A percentile compares a stretch with the other conserved stretches of the same genome.
phyloP scores from a whole-genome alignment of 169 alveolate genomes.

The Plasmodium vivax region DNA sequence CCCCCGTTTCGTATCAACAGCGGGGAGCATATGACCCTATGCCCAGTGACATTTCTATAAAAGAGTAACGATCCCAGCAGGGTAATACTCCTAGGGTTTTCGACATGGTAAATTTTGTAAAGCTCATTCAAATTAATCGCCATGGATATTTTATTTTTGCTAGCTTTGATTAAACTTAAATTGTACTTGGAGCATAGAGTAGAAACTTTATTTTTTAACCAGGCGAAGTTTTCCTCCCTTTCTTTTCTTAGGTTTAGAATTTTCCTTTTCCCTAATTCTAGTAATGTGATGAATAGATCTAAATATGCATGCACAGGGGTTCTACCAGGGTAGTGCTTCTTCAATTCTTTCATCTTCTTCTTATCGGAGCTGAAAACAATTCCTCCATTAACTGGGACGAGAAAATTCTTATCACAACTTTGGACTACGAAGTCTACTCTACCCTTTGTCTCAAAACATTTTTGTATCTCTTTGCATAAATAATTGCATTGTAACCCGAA shows the following conservation, averaged over 20 bases:
- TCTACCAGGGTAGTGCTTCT: slow-evolving; percentile 72
- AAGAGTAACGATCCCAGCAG: slow-evolving; percentile 62
- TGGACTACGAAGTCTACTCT: slow-evolving; percentile 63
- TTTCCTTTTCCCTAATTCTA: slow-evolving; percentile 63
- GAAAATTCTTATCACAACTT: slow-evolving; percentile 75
- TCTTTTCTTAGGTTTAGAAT: slow-evolving; percentile 42
- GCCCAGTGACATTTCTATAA: slow-evolving; percentile 74
- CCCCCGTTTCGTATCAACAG: not conserved
- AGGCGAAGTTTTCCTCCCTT: slow-evolving; percentile 45
- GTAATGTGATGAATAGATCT: slow-evolving; percentile 66
- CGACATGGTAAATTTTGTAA: slow-evolving; percentile 9
- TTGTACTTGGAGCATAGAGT: slow-evolving; percentile 42
- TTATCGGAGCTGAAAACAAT: slow-evolving; percentile 33
- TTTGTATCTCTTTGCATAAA: slow-evolving; percentile 65
- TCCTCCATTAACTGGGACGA: slow-evolving; percentile 66
- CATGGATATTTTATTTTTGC: slow-evolving; percentile 65
- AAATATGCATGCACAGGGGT: slow-evolving; percentile 66
- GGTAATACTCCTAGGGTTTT: slow-evolving; percentile 21
- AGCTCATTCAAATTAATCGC: slow-evolving; percentile 57
- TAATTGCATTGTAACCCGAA: slow-evolving; percentile 70
- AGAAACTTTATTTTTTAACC: slow-evolving; percentile 8
- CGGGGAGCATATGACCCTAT: slow-evolving; percentile 70
- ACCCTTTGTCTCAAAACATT: slow-evolving; percentile 47
- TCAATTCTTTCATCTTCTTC: slow-evolving; percentile 26
- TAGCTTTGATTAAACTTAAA: slow-evolving; percentile 35